Evolutionary conservation across 1,139 yeast genomes (phyloP), one percentile per base, ranked within the genome.

Genomic region (Yarrowia galli): DNA sequence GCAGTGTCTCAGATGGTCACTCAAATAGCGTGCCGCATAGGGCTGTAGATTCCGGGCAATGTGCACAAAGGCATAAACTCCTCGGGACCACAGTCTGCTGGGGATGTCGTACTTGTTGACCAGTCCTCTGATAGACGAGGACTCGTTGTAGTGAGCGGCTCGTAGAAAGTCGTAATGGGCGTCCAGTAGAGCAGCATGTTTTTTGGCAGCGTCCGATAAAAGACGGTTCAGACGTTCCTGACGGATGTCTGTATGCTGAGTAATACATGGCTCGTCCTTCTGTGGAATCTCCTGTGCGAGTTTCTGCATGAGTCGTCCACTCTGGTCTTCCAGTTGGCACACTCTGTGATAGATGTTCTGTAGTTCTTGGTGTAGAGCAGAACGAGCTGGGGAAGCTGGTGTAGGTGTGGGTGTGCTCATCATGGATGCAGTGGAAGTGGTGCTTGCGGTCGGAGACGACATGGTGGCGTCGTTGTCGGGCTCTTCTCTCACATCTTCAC

Each of bases 101-200:
- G 66, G 56, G 23, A 61, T 46, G 54, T 61, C 66, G 46, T 61
- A 61, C 66, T 61, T 61, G 45, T 23, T 36, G 56, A 48, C 66
- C 18, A 61, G 66, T 15, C 56, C 56, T n/a, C 46, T 16, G 16
- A 48, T n/a, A 9, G 66, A 61, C 12, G 40, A 13, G 5, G 66
- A 46, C 35, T 46, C 56, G 23, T 36, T 25, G 46, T 61, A 48
- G 20, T 61, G 66, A 12, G 66, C 66, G 8, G 51, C 64, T 43
- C 64, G 13, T 1, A 61, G 56, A n/a, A 61, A 61, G 32, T 61
- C 66, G 38, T 61, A 61, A 45, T 61, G 66, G 4, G 66, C 66
- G 15, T 61, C 56, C 28, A 61, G 20, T 18, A 61, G 38, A n/a
- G 45, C 46, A n/a, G 66, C 56, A 18, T 61, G 66, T 10, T 35